phyloP scores from a whole-genome alignment of 176 grass and related monocot genomes.

The Tuctoria greenei region DNA sequence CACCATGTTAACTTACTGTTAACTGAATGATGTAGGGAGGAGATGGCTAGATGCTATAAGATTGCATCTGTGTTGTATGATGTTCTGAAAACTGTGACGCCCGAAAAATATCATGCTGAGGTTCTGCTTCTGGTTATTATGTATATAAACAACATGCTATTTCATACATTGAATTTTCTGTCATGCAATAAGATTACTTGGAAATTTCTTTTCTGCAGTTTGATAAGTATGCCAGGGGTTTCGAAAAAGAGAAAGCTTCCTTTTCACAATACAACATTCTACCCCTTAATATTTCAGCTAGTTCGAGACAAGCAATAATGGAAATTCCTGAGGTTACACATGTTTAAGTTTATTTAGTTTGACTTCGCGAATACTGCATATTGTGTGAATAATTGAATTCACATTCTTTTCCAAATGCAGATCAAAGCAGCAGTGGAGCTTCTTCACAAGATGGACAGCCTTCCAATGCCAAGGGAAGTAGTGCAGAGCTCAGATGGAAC shows the following conservation, averaged over 20 bases:
- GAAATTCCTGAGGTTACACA: conserved; percentile 75
- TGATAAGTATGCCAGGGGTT: conserved; percentile 45
- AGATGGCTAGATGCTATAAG: conserved; percentile 75
- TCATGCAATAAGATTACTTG: conserved; percentile 22
- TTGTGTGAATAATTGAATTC: neutral
- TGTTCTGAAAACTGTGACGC: conserved; percentile 71
- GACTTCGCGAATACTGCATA: neutral
- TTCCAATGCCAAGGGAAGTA: conserved; percentile 50
- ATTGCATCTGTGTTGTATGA: conserved; percentile 81
- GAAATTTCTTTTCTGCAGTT: conserved; percentile 42
- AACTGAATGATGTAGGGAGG: conserved; percentile 50
- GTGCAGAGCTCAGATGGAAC: conserved; percentile 21
- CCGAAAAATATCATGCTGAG: conserved; percentile 32
- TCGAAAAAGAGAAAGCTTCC: conserved; percentile 71
- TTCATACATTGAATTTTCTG: neutral
- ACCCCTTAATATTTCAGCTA: conserved; percentile 70
- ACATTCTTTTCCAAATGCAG: conserved; percentile 36
- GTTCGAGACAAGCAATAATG: conserved; percentile 62
- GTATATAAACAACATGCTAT: neutral
- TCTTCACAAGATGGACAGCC: conserved; percentile 34
- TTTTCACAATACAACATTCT: conserved; percentile 93
- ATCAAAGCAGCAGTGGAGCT: conserved; percentile 74
- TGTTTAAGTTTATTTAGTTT: conserved; percentile 17
- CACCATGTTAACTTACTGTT: conserved; percentile 28
- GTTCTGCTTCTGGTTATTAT: conserved; percentile 33